Evolutionary conservation across 805 yeast genomes (phyloP).

Genomic region (Saccharomycopsis synnaedendra): DNA sequence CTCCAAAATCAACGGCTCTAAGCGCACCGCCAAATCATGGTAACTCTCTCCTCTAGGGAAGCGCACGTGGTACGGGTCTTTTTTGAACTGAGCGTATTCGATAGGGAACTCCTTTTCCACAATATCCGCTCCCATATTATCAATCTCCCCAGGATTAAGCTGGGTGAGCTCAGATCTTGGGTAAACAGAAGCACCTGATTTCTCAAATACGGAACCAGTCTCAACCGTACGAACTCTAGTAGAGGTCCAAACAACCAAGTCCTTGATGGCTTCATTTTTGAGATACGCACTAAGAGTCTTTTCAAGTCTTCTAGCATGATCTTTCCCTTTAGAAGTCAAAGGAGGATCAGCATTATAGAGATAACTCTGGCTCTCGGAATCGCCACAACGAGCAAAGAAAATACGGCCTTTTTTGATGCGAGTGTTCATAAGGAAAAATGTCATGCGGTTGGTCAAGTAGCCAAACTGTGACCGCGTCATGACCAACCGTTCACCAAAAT

Average conservation of each 20-base stretch:
- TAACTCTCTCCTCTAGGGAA: conserved; percentile 90
- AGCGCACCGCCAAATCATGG: conserved; percentile 88
- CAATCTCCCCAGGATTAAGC: conserved; percentile 81
- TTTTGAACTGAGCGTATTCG: conserved; percentile 51
- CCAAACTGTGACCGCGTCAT: conserved; percentile 78
- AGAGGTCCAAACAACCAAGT: conserved; percentile 87
- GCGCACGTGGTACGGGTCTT: conserved; percentile 88
- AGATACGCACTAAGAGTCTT: conserved; percentile 35
- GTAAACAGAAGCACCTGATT: conserved; percentile 49
- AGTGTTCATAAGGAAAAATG: conserved; percentile 84
- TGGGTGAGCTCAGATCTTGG: conserved; percentile 81
- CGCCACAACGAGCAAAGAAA: conserved; percentile 81
- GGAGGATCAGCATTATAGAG: conserved; percentile 71
- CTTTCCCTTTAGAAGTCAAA: conserved; percentile 60
- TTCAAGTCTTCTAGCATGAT: conserved; percentile 56
- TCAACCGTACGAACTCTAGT: conserved; percentile 76
- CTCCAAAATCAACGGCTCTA: conserved; percentile 88
- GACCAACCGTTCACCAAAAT: conserved; percentile 78
- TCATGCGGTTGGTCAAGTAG: conserved; percentile 81
- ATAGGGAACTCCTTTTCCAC: conserved; percentile 49
- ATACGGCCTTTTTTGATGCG: conserved; percentile 81
- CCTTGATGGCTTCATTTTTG: conserved; percentile 21
- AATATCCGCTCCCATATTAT: conserved; percentile 52
- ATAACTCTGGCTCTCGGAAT: conserved; percentile 38
- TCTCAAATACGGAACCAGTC: conserved; percentile 59